Conservation (phyloP, 805 yeast genomes). For the Candida railenensis region DNA sequence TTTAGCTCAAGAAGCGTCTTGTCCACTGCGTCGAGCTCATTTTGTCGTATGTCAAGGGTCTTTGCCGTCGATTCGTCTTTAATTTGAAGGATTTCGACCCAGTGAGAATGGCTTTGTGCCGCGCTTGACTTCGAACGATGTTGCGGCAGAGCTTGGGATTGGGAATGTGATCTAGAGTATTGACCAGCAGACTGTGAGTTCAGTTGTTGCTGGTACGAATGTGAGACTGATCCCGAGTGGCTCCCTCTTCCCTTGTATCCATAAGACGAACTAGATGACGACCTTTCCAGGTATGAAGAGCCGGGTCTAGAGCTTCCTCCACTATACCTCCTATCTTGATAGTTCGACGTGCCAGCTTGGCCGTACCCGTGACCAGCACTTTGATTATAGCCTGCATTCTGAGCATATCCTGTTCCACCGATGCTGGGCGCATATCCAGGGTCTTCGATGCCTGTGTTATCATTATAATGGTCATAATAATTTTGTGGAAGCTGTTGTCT, state of each 20-base stretch:
- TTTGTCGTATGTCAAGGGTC: slow-evolving; percentile 23
- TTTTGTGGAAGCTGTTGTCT: too few relatives aligned
- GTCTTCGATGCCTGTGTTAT: not conserved
- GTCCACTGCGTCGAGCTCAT: slow-evolving; percentile 24
- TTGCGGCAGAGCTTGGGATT: not conserved
- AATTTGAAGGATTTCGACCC: slow-evolving; percentile 31
- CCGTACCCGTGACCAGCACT: not conserved
- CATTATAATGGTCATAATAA: not conserved
- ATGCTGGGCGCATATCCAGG: not conserved
- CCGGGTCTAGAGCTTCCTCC: not conserved
- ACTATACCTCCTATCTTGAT: not conserved
- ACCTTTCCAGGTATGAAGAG: not conserved
- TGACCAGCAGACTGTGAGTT: not conserved
- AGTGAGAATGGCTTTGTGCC: slow-evolving; percentile 22
- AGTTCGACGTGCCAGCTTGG: not conserved
- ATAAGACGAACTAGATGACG: not conserved
- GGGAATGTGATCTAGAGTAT: not conserved
- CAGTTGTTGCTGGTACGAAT: not conserved
- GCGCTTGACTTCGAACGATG: not conserved
- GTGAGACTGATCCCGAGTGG: not conserved
- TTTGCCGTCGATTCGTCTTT: slow-evolving; percentile 23
- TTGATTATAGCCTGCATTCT: not conserved
- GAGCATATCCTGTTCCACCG: not conserved
- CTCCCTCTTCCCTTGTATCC: not conserved
- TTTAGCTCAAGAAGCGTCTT: slow-evolving; percentile 26